Percentiles rank a stretch among this genome's conserved stretches.
These are phyloP conservation scores for Bocquillonia castaneifolia DNA, from an alignment of 441 rosid species.

Conservation along the genomic window DNA sequence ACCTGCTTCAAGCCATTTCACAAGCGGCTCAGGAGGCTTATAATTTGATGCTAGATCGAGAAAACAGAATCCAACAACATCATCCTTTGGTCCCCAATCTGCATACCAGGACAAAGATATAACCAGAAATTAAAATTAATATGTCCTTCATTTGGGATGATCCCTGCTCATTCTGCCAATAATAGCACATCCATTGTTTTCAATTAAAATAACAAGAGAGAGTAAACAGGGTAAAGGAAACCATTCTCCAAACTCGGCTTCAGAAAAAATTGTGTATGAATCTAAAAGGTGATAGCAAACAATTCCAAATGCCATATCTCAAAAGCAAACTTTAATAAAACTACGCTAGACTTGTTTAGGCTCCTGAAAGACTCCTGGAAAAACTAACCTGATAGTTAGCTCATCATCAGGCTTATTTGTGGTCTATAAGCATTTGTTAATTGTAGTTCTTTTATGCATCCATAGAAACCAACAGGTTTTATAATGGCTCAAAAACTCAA, in stretches of 20 bases:
- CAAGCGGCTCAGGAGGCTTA: conserved; percentile 84
- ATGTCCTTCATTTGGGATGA: conserved; percentile 17
- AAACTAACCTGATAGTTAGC: not conserved
- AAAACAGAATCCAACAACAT: conserved; percentile 97
- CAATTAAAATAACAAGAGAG: not conserved
- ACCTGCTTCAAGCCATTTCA: conserved; percentile 90
- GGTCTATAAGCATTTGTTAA: too few relatives aligned
- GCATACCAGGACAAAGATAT: conserved; percentile 25
- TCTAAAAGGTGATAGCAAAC: too few relatives aligned
- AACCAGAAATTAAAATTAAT: conserved; percentile 21
- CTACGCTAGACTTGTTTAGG: not conserved
- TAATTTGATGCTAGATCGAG: conserved; percentile 97
- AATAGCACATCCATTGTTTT: not conserved
- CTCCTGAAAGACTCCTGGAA: not conserved
- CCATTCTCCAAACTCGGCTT: not conserved
- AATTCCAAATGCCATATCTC: not conserved
- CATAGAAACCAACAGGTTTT: not conserved
- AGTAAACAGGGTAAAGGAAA: not conserved
- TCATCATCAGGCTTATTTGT: not conserved
- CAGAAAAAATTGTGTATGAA: not conserved
- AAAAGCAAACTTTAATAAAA: not conserved
- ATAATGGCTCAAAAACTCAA: not conserved
- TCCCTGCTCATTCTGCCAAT: conserved; percentile 1
- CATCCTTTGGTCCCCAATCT: conserved; percentile 98
- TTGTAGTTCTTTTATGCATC: not conserved